Conservation (phyloP, 495 filamentous ascomycete species). For the Lentithecium fluviatile region DNA sequence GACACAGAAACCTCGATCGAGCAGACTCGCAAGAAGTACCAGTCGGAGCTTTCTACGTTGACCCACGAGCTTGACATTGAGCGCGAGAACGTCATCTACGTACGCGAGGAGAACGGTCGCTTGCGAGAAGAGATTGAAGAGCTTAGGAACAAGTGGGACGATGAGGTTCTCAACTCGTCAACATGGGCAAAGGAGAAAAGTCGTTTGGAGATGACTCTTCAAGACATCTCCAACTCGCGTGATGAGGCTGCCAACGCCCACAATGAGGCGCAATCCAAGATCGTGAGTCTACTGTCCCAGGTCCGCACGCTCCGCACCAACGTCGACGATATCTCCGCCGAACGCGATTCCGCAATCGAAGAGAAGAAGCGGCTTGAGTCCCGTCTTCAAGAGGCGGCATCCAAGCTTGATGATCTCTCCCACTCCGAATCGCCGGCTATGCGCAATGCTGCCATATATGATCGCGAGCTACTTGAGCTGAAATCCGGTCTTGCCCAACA, state of each 20-base stretch:
- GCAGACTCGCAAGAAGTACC: constrained; percentile 96
- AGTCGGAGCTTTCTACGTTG: constrained; percentile 82
- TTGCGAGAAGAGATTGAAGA: constrained; percentile 93
- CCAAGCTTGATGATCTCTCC: constrained; percentile 87
- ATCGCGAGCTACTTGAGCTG: constrained; percentile 85
- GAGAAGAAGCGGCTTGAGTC: constrained; percentile 90
- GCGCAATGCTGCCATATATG: constrained; percentile 85
- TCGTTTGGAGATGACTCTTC: constrained; percentile 83
- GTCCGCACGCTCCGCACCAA: constrained; percentile 79
- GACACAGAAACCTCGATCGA: constrained; percentile 96
- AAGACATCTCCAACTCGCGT: constrained; percentile 82
- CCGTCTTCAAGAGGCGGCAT: constrained; percentile 82
- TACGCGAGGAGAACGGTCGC: constrained; percentile 59
- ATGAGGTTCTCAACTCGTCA: constrained; percentile 95
- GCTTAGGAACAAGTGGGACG: constrained; percentile 94
- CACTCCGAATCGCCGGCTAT: constrained; percentile 85
- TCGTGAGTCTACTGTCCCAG: constrained; percentile 87
- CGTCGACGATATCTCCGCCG: constrained; percentile 80
- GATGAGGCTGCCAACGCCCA: constrained; percentile 92
- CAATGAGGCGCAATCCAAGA: constrained; percentile 89
- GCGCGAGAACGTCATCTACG: constrained; percentile 75
- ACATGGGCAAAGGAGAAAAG: constrained; percentile 99
- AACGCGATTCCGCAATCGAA: constrained; percentile 78
- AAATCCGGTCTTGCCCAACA: constrained; percentile 88
- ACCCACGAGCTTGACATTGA: constrained; percentile 92